A percentile compares a stretch with the other conserved stretches of the same genome.
These are phyloP conservation scores for Alternaria ventricosa DNA, from an alignment of 2,329 filamentous ascomycete genomes.

Conservation along the genomic window DNA sequence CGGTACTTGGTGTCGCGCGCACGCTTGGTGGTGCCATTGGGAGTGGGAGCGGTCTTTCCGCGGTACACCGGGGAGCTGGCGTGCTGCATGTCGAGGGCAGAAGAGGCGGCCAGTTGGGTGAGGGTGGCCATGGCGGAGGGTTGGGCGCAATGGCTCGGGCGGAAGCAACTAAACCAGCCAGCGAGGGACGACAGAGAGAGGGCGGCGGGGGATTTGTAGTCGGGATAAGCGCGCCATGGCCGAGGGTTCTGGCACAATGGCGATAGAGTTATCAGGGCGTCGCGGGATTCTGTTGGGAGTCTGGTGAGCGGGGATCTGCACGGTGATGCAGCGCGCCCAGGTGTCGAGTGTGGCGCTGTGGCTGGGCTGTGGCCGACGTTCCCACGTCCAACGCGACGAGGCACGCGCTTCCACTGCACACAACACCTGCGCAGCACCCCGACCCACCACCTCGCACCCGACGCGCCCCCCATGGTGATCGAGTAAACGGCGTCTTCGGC, in stretches of 20 bases:
- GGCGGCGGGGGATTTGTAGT: slow-evolving; percentile 6
- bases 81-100: slow-evolving; percentile 28
- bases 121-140: slow-evolving; percentile 42
- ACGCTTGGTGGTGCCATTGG: slow-evolving; percentile 23
- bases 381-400: slow-evolving; percentile 8
- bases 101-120: slow-evolving; percentile 30
- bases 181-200: slow-evolving; percentile 24
- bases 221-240: slow-evolving; percentile 16
- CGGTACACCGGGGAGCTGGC: slow-evolving; percentile 34
- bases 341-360: slow-evolving; percentile 14
- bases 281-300: slow-evolving; percentile 26
- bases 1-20: slow-evolving; percentile 71
- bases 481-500: not conserved
- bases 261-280: slow-evolving; percentile 15
- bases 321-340: slow-evolving; percentile 18
- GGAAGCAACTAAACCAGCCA: slow-evolving; percentile 1
- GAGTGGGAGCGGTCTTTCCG: slow-evolving; percentile 22
- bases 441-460: not conserved
- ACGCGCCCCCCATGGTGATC: slow-evolving; percentile 7
- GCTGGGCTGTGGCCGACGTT: not conserved
- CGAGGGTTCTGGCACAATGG: slow-evolving; percentile 9
- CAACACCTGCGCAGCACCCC: slow-evolving; percentile 5
- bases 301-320: slow-evolving; percentile 22
- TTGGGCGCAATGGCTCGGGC: slow-evolving; percentile 10
- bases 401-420: slow-evolving; percentile 10